These are phyloP conservation scores for Sporothrix variecibatus DNA, from an alignment of 2,329 filamentous ascomycete genomes.

Conservation along the genomic window DNA sequence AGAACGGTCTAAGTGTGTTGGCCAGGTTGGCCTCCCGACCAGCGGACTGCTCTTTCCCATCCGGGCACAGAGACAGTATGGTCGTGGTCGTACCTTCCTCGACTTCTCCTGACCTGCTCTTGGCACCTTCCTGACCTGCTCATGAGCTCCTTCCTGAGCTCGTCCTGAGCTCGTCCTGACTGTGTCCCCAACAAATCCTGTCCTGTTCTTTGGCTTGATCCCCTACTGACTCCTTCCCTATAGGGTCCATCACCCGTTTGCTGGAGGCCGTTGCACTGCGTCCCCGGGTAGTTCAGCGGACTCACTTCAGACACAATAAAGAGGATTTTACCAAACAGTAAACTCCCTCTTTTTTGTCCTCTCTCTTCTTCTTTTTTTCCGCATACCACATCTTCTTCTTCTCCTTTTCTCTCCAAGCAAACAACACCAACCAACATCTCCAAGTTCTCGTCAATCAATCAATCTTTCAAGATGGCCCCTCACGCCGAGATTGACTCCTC, in stretches of 20 bases:
- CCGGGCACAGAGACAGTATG: neutral
- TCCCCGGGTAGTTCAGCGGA: conserved; percentile 80
- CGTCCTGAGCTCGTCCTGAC: neutral
- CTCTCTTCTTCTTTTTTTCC: neutral
- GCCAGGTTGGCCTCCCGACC: neutral
- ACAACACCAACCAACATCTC: neutral
- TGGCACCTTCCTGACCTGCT: neutral
- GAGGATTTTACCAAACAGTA: conserved; percentile 24
- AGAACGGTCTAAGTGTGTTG: neutral
- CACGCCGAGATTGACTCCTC: conserved; percentile 69
- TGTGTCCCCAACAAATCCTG: neutral
- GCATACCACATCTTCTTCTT: neutral
- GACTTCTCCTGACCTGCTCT: neutral
- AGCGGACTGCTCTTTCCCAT: neutral
- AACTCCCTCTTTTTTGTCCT: conserved; percentile 12
- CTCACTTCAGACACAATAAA: conserved; percentile 61
- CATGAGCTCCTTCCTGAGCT: neutral
- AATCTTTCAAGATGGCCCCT: conserved; percentile 67
- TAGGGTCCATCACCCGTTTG: conserved; percentile 93
- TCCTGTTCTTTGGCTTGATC: neutral
- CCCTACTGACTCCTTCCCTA: conserved; percentile 22
- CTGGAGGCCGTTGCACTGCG: conserved; percentile 91
- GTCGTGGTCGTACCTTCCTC: neutral
- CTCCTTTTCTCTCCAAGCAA: neutral
- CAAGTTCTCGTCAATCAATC: conserved; percentile 28